phyloP scores from a whole-genome alignment of 1,284 basidiomycete genomes.

The Thecaphora frezii region DNA sequence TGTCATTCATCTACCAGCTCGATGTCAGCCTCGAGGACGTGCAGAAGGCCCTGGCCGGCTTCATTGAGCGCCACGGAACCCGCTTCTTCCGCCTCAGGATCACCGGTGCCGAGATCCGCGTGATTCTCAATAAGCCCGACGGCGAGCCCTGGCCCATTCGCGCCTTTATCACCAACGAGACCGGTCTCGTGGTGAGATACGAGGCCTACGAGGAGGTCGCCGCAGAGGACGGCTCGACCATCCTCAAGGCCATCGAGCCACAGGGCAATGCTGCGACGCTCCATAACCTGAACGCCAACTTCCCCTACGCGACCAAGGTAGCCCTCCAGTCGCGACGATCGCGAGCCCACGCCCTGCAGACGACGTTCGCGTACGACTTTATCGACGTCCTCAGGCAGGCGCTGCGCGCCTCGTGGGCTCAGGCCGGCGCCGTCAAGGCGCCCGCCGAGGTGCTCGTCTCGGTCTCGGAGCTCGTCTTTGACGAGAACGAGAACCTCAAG shows the following conservation, averaged over 20 bases:
- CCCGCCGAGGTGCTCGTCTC: conserved; percentile 45
- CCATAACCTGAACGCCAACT: conserved; percentile 45
- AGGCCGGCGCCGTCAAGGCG: conserved; percentile 64
- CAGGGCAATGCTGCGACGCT: conserved; percentile 38
- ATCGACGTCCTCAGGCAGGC: conserved; percentile 97
- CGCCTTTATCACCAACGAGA: conserved; percentile 96
- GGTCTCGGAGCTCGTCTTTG: conserved; percentile 71
- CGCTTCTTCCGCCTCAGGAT: conserved; percentile 96
- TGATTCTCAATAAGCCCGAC: conserved; percentile 87
- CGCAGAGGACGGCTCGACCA: conserved; percentile 88
- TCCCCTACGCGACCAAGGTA: conserved; percentile 90
- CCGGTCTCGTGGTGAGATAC: conserved; percentile 97
- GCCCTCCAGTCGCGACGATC: conserved; percentile 98
- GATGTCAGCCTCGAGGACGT: conserved; percentile 94
- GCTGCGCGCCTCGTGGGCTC: conserved; percentile 86
- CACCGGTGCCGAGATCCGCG: conserved; percentile 94
- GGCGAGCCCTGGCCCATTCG: conserved; percentile 86
- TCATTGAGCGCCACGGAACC: conserved; percentile 91
- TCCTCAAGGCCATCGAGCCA: conserved; percentile 72
- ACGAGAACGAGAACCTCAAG: conserved; percentile 80
- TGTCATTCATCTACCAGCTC: conserved; percentile 97
- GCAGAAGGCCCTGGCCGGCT: conserved; percentile 89
- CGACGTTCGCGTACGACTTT: conserved; percentile 97
- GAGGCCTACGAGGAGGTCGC: conserved; percentile 98
- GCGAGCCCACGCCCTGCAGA: conserved; percentile 97